Percentiles rank a stretch among this genome's conserved stretches.
Evolutionary conservation across 768 basidiomycete species (phyloP).

Genomic region (Mycena belliarum): DNA sequence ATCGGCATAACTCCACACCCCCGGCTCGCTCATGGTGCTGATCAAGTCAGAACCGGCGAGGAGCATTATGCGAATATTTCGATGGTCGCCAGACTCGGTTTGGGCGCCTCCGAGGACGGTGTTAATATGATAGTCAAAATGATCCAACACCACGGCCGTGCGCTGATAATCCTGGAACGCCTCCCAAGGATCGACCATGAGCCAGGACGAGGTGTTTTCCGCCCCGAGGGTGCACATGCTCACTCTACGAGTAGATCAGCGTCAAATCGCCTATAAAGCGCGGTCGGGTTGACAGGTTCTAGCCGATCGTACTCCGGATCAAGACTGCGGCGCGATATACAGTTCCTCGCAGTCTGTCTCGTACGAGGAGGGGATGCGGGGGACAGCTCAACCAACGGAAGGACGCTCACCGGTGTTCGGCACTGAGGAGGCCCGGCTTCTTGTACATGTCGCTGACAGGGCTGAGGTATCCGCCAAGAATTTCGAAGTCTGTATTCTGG

Average conservation of each 20-base stretch:
- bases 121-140: slow-evolving; percentile 96
- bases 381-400: slow-evolving; percentile 15
- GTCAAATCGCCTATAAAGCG: slow-evolving; percentile 19
- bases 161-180: slow-evolving; percentile 93
- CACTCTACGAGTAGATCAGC: slow-evolving; percentile 50
- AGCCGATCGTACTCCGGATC: slow-evolving; percentile 22
- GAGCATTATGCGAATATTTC: slow-evolving; percentile 84
- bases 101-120: slow-evolving; percentile 76
- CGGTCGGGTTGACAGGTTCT: slow-evolving; percentile 25
- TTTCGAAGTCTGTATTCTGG: slow-evolving; percentile 90
- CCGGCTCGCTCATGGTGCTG: slow-evolving; percentile 96
- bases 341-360: not conserved
- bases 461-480: slow-evolving; percentile 94
- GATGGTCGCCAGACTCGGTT: slow-evolving; percentile 72
- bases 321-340: slow-evolving; percentile 24
- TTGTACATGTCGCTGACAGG: slow-evolving; percentile 97
- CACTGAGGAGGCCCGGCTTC: slow-evolving; percentile 91
- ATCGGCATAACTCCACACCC: slow-evolving; percentile 95
- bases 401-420: slow-evolving; percentile 77
- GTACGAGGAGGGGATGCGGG: not conserved
- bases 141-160: slow-evolving; percentile 95
- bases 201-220: slow-evolving; percentile 87
- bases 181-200: slow-evolving; percentile 99
- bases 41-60: slow-evolving; percentile 98
- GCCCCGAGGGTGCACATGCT: slow-evolving; percentile 89